phyloP scores from a whole-genome alignment of 1,139 yeast species.

The Lodderomyces oxycetoniae region DNA sequence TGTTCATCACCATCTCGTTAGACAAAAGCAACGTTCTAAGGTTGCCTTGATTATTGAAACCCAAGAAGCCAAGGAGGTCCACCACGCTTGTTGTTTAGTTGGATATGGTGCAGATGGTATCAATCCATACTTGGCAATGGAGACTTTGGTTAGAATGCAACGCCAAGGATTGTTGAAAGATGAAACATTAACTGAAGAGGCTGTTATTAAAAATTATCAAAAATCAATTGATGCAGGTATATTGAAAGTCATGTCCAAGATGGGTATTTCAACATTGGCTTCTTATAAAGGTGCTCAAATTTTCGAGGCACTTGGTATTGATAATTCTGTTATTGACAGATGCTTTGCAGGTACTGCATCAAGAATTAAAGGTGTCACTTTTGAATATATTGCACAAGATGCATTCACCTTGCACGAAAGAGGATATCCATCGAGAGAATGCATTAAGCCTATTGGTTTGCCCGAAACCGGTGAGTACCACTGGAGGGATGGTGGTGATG shows the following conservation, averaged over 20 bases:
- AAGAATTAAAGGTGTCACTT: constrained; percentile 91
- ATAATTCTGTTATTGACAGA: constrained; percentile 89
- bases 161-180: constrained; percentile 70
- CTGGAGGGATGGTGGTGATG: constrained; percentile 98
- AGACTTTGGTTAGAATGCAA: constrained; percentile 81
- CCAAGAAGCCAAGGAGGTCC: constrained; percentile 97
- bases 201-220: constrained; percentile 71
- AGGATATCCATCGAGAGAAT: constrained; percentile 78
- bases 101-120: constrained; percentile 98
- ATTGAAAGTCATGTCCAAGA: constrained; percentile 94
- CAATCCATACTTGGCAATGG: constrained; percentile 90
- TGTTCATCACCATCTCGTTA: constrained; percentile 92
- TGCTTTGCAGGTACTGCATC: constrained; percentile 98
- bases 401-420: constrained; percentile 90
- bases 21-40: constrained; percentile 93
- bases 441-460: constrained; percentile 66
- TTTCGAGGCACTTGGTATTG: constrained; percentile 94
- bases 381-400: constrained; percentile 94
- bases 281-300: constrained; percentile 98
- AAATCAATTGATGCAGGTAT: constrained; percentile 85
- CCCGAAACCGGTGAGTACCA: constrained; percentile 97
- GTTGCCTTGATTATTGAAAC: constrained; percentile 90
- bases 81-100: constrained; percentile 87
- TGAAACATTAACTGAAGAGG: constrained; percentile 49
- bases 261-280: constrained; percentile 98